Evolutionary conservation across 2,329 filamentous ascomycete species (phyloP), one percentile per base, ranked within the genome.

Genomic region (Pyricularia sp.): DNA sequence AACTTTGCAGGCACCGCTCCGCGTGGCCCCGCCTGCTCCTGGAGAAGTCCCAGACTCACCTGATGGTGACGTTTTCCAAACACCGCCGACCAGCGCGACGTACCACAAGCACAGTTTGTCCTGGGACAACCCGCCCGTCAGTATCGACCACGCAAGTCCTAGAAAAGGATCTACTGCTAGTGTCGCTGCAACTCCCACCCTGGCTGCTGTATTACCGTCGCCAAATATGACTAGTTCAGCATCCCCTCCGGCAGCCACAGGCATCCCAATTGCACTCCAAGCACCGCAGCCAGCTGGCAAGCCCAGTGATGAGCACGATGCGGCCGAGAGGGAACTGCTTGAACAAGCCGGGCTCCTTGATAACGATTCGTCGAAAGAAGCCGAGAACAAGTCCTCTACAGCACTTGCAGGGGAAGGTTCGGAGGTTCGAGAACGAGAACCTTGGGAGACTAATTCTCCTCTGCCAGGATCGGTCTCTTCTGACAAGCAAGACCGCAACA

Each of bases 311-410:
- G 85, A 86, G 50, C 82, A 86, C 30, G 90, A 92, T 74, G 89
- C 89, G 4, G 85, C 84, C 10, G 91, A 93, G 75, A 86, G 88
- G 70, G 87, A 88, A 59, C 80, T 92, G 5, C 79, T 93, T 31
- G 85, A 88, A 72, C 87, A 92, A 76, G 84, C 88, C 7, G 90
- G 90, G 0, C 81, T 93, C 26, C 78, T 92, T 28, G 84, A 86
- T 59, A 73, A 77, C 30, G 78, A 69, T 17, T 69, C 69, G 9
- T 28, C 42, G 28, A 66, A 70, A n/a, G 70, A 76, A 67, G 79
- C 82, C 64, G 88, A 90, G 68, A 67, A 70, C 68, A 68, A 68
- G 59, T 70, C 68, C 20, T 61, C 65, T 36, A 28, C 66, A 20
- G 12, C 66, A 31, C 30, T 33, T 14, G 12, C 63, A 14, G 58